phyloP scores from a whole-genome alignment of 805 yeast genomes.

The Candida easanensis region DNA sequence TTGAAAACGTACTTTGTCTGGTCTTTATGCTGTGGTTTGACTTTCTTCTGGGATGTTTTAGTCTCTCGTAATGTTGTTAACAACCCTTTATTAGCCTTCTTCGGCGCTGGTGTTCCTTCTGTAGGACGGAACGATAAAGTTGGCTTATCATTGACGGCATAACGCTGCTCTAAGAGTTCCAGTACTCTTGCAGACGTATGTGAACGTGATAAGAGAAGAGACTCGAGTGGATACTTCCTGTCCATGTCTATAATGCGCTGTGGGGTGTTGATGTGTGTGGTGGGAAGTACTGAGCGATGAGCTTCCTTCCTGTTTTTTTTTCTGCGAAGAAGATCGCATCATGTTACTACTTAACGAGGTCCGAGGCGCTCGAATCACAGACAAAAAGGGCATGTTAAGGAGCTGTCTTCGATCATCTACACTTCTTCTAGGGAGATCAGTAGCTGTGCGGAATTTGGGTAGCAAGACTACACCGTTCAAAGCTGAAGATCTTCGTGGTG shows the following conservation, averaged over 20 bases:
- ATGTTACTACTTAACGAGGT: too few species aligned
- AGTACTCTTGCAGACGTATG: conserved; percentile 22
- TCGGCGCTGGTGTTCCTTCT: conserved; percentile 13
- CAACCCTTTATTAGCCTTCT: conserved; percentile 21
- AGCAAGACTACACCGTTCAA: conserved; percentile 9
- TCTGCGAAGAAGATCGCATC: too few species aligned
- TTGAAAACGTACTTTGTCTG: conserved; percentile 31
- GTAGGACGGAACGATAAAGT: conserved; percentile 33
- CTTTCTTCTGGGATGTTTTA: conserved; percentile 13
- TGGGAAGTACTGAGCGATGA: too few species aligned
- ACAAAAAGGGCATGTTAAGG: too few species aligned
- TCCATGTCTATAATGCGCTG: conserved; percentile 20
- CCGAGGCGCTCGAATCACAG: too few species aligned
- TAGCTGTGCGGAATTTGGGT: background rate
- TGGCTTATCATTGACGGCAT: conserved; percentile 29
- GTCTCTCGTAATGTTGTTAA: conserved; percentile 15
- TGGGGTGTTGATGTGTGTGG: background rate
- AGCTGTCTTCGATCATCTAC: too few species aligned
- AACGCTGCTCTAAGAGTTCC: conserved; percentile 35
- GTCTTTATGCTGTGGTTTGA: conserved; percentile 22
- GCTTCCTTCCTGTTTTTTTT: too few species aligned
- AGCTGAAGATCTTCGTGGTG: conserved; percentile 12
- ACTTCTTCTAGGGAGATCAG: too few species aligned
- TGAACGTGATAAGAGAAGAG: conserved; percentile 20
- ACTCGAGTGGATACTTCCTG: conserved; percentile 24